phyloP scores from a whole-genome alignment of 495 filamentous ascomycete species.

The Penicillium longicatenatum region DNA sequence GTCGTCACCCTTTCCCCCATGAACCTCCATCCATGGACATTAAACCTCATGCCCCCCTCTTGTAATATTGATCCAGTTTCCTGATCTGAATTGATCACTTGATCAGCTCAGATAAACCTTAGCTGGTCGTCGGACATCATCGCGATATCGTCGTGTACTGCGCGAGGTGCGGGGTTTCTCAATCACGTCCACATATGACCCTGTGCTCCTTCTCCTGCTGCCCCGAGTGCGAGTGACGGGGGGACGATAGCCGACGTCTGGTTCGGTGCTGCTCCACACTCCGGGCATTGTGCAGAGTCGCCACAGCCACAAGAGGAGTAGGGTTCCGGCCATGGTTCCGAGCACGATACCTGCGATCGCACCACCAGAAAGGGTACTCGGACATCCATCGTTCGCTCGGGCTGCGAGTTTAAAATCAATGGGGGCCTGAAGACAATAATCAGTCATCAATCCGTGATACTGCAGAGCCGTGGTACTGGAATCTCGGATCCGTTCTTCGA shows the following conservation, averaged over 20 bases:
- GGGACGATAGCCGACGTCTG: slow-evolving; percentile 31
- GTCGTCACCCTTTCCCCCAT: not conserved
- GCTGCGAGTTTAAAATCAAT: slow-evolving; percentile 20
- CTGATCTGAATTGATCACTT: not conserved
- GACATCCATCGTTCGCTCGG: slow-evolving; percentile 31
- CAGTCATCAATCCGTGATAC: not conserved
- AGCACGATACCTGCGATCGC: slow-evolving; percentile 63
- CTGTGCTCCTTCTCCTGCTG: slow-evolving; percentile 23
- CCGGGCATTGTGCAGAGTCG: slow-evolving; percentile 28
- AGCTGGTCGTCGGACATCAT: slow-evolving; percentile 36
- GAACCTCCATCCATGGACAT: not conserved
- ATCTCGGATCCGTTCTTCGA: not conserved
- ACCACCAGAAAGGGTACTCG: slow-evolving; percentile 51
- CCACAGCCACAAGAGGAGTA: slow-evolving; percentile 57
- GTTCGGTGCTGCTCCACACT: slow-evolving; percentile 22
- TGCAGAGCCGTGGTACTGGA: not conserved
- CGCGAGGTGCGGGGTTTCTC: slow-evolving; percentile 32
- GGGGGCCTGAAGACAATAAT: slow-evolving; percentile 19
- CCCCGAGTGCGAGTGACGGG: slow-evolving; percentile 19
- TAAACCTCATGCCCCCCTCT: not conserved
- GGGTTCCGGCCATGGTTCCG: slow-evolving; percentile 56
- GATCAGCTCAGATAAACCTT: slow-evolving; percentile 37
- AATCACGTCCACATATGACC: slow-evolving; percentile 34
- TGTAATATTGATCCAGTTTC: not conserved
- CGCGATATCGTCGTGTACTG: slow-evolving; percentile 23